Percentiles rank a stretch among this genome's conserved stretches.
These are phyloP conservation scores for Boletus rex-veris DNA, from an alignment of 768 basidiomycete species.

Conservation along the genomic window DNA sequence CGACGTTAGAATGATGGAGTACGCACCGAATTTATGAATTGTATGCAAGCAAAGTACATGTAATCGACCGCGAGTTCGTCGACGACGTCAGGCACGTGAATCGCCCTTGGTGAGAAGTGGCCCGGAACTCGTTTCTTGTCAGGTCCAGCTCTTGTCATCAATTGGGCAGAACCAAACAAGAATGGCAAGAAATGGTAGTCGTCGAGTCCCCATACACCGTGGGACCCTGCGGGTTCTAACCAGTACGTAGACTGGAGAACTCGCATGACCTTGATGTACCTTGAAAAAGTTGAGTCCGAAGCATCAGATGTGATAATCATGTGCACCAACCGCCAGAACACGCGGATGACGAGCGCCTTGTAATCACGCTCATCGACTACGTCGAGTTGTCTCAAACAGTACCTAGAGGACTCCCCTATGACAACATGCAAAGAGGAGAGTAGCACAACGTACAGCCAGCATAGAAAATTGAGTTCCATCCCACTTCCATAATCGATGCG, in stretches of 20 bases:
- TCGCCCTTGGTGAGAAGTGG: slow-evolving; percentile 86
- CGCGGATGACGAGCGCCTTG: slow-evolving; percentile 68
- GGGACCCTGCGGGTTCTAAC: slow-evolving; percentile 98
- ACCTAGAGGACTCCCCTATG: slow-evolving; percentile 40
- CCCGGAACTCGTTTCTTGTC: slow-evolving; percentile 37
- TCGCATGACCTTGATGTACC: slow-evolving; percentile 80
- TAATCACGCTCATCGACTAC: slow-evolving; percentile 64
- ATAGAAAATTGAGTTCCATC: slow-evolving; percentile 97
- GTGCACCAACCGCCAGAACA: slow-evolving; percentile 78
- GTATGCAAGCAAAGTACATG: slow-evolving; percentile 96
- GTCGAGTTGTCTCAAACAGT: slow-evolving; percentile 74
- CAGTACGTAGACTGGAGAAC: slow-evolving; percentile 90
- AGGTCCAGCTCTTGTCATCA: slow-evolving; percentile 30
- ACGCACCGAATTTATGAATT: slow-evolving; percentile 89
- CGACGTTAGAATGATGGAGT: neutral
- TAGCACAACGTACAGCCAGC: slow-evolving; percentile 75
- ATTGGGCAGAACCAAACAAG: slow-evolving; percentile 79
- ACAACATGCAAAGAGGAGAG: neutral
- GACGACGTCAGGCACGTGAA: slow-evolving; percentile 87
- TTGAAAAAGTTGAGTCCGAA: slow-evolving; percentile 14
- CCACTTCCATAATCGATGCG: slow-evolving; percentile 99
- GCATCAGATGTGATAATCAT: neutral
- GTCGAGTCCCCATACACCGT: slow-evolving; percentile 96
- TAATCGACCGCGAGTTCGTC: slow-evolving; percentile 91
- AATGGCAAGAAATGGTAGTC: slow-evolving; percentile 97